phyloP scores from a whole-genome alignment of 2,329 filamentous ascomycete genomes.

The Canariomyces notabilis region DNA sequence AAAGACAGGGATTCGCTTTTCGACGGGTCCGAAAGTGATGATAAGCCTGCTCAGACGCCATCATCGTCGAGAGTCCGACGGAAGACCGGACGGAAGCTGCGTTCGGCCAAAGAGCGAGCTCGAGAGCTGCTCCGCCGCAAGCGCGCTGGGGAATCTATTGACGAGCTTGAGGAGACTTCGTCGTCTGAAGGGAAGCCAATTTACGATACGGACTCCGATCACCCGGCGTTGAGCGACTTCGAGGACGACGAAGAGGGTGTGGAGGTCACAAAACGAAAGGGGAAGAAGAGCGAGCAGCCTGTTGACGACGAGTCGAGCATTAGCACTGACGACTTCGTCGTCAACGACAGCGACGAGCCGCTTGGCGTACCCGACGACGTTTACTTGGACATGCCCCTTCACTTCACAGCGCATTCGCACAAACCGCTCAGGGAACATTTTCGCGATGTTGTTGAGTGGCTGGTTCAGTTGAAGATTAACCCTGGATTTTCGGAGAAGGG shows the following conservation, averaged over 20 bases:
- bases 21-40: slow-evolving; percentile 1
- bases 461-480: slow-evolving; percentile 73
- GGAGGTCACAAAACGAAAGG: slow-evolving; percentile 6
- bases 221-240: slow-evolving; percentile 29
- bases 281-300: slow-evolving; percentile 7
- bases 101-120: slow-evolving; percentile 25
- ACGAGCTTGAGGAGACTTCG: slow-evolving; percentile 16
- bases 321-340: slow-evolving; percentile 55
- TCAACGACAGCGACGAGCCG: slow-evolving; percentile 50
- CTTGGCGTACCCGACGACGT: slow-evolving; percentile 50
- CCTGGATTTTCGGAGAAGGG: slow-evolving; percentile 58
- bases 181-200: slow-evolving; percentile 18
- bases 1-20: background rate
- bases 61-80: background rate
- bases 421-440: slow-evolving; percentile 69
- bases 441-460: slow-evolving; percentile 70
- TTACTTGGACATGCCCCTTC: slow-evolving; percentile 54
- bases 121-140: slow-evolving; percentile 29
- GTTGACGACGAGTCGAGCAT: slow-evolving; percentile 26
- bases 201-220: slow-evolving; percentile 31
- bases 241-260: slow-evolving; percentile 31
- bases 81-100: slow-evolving; percentile 11
- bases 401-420: slow-evolving; percentile 62
- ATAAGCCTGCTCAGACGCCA: slow-evolving; percentile 1
- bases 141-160: slow-evolving; percentile 27